Base-by-base conservation (phyloP, 2,329 filamentous ascomycete genomes). In the Coleophoma eucalyptorum region DNA sequence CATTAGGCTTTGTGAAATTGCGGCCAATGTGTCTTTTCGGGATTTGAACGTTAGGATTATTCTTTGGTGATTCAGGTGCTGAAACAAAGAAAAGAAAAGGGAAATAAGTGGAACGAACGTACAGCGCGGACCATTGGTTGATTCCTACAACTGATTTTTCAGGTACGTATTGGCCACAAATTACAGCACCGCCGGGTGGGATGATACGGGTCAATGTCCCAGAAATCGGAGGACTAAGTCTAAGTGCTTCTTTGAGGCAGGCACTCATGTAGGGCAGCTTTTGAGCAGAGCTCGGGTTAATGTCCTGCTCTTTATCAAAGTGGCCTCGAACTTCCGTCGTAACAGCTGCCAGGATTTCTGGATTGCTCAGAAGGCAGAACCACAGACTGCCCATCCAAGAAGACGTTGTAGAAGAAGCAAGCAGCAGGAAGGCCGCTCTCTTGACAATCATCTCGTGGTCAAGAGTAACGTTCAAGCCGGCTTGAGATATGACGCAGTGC, bases 221-320 rank as follows among this genome's bases (percentile, higher is more conserved):
- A 2, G 35, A 10, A 19, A 40, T 37, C 13, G 40, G 48, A 15
- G 48, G 48, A 18, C 15, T 33, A 31, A 50, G 16, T 15, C 48
- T 19, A 21, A 50, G 16, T 5, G 11, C 38, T 34, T 50, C 48
- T 20, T 50, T 67, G 35, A 74, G 64, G 50, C 67, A 71, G 5
- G 70, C 71, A 7, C 61, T 60, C 3, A 75, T 65, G 48, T 72
- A 72, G 0, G 18, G 32, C 3, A 50, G 33, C 18, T 38, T 19
- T 12, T 45, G 19, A 13, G 40, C 32, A 10, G 20, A 33, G 7
- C 45, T 26, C 33, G 46, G 37, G 13, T 37, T 65, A 43, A 72
- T 63, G 10, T 70, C 64, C 2, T 62, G 59, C 18, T 64, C 60
- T 32, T 40, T 57, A 1, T 26, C 43, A 56, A 70, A 67, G 2